Base-by-base conservation (phyloP, 176 grass and related monocot genomes). In the Aegilops speltoides region DNA sequence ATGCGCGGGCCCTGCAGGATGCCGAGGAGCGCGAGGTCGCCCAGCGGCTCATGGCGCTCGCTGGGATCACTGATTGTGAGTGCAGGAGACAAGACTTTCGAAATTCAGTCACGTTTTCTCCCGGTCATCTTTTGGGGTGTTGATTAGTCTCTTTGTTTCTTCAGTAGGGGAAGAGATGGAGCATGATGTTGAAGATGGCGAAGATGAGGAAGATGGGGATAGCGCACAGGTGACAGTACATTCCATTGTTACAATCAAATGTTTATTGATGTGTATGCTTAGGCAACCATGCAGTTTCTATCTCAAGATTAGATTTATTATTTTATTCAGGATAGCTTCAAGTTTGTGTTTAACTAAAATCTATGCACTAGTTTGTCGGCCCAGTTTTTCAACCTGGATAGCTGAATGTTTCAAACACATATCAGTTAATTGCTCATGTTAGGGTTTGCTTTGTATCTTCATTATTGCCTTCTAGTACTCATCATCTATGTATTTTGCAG, bases 1-100 rank as follows among this genome's bases (percentile, higher is more conserved):
- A 89, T 71, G 93, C 92, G 20, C 86, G 93, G 84, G 91, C 96
- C 28, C 82, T 98, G 56, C 93, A 96, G 86, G 90, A 89, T 29
- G 92, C 84, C 16, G 87, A 92, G 88, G 92, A 91, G 79, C 80
- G 92, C 12, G 92, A 93, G 54, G 90, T 96, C 28, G 84, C 97
- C 50, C 79, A 72, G 17, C 90, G 92, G n/a, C 86, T 98, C 71
- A 91, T 93, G 92, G 85, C 86, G 68, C 94, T 98, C 64, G 79
- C 92, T 1, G 97, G 97, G 6, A 81, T 98, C 24, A 86, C 84
- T 8, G 90, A 89, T 46, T 90, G 93, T 98, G 70, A 92, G 96
- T 77, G 52, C 25, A 22, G 9, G 1, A 10, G 28, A 48, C 34
- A 4, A 11, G 10, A 0, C 7, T 65, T 85, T 66, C 36, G n/a